phyloP scores from a whole-genome alignment of 1,284 basidiomycete genomes.

The Irpex sp. region DNA sequence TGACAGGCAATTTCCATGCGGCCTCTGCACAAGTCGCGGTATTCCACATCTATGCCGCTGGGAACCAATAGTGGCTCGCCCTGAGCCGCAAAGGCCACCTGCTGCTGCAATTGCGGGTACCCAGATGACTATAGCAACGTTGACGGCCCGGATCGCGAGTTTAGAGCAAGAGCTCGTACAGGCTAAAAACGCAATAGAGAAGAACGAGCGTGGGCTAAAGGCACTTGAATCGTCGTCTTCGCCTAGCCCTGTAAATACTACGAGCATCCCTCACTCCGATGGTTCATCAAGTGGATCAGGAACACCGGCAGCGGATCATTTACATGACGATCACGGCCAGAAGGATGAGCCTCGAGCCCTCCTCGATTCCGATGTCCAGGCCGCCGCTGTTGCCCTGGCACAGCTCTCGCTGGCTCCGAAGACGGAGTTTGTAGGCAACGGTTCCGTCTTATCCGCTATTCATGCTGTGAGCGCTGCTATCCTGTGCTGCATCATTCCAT shows the following conservation, averaged over 20 bases:
- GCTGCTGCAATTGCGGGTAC: constrained; percentile 10
- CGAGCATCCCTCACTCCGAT: too few species aligned
- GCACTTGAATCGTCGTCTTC: not conserved
- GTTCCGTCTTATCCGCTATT: constrained; percentile 28
- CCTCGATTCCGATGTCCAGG: constrained; percentile 26
- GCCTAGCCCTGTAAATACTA: not conserved
- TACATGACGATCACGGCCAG: not conserved
- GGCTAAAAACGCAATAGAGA: constrained; percentile 11
- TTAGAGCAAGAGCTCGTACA: constrained; percentile 37
- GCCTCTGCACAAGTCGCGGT: constrained; percentile 45
- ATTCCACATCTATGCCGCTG: constrained; percentile 51
- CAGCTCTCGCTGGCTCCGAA: constrained; percentile 28
- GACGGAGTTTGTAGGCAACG: constrained; percentile 27
- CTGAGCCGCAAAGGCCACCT: constrained; percentile 43
- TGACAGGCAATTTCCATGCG: constrained; percentile 49
- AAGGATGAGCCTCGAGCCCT: constrained; percentile 16
- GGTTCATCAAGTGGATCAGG: not conserved
- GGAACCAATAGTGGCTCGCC: constrained; percentile 47
- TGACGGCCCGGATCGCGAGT: constrained; percentile 37
- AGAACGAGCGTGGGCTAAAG: not conserved
- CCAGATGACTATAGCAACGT: constrained; percentile 31
- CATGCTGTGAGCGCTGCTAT: constrained; percentile 21
- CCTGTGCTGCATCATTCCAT: not conserved
- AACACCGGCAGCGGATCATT: not conserved
- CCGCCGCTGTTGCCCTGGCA: constrained; percentile 28